A percentile compares a stretch with the other conserved stretches of the same genome.
Conservation (phyloP, 2,329 filamentous ascomycete genomes). For the Zalaria obscura region DNA sequence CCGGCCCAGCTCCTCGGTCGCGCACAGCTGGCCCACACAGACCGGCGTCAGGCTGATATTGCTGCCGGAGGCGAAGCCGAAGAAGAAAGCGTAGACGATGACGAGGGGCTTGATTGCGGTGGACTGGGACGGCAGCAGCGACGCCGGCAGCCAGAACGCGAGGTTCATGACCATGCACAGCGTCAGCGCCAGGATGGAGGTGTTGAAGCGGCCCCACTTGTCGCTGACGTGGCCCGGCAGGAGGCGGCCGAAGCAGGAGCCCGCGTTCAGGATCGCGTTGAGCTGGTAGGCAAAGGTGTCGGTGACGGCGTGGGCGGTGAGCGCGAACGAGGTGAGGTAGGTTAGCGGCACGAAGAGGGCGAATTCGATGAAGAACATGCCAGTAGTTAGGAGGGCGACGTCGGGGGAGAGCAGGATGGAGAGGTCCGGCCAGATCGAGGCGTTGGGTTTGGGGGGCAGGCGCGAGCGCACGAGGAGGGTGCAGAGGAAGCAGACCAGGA, state of each 20-base stretch:
- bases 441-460: slow-evolving; percentile 24
- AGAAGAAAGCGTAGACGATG: slow-evolving; percentile 15
- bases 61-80: slow-evolving; percentile 23
- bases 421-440: slow-evolving; percentile 26
- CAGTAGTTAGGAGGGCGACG: slow-evolving; percentile 25
- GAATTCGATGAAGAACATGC: slow-evolving; percentile 32
- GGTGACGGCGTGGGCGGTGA: slow-evolving; percentile 42
- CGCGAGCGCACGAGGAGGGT: slow-evolving; percentile 26
- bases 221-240: slow-evolving; percentile 65
- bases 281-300: slow-evolving; percentile 55
- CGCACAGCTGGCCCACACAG: slow-evolving; percentile 33
- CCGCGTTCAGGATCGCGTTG: slow-evolving; percentile 64
- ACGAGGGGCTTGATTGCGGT: slow-evolving; percentile 7
- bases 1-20: slow-evolving; percentile 24
- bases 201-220: slow-evolving; percentile 66
- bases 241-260: slow-evolving; percentile 60
- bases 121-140: slow-evolving; percentile 17
- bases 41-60: slow-evolving; percentile 24
- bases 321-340: slow-evolving; percentile 64
- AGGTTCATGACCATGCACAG: slow-evolving; percentile 49
- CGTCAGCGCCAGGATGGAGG: slow-evolving; percentile 52
- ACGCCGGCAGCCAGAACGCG: slow-evolving; percentile 55
- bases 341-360: slow-evolving; percentile 51
- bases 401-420: slow-evolving; percentile 23
- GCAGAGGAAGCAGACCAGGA: slow-evolving; percentile 23